Conservation (phyloP, 2,329 filamentous ascomycete genomes). For the Aspergillus bombycis region DNA sequence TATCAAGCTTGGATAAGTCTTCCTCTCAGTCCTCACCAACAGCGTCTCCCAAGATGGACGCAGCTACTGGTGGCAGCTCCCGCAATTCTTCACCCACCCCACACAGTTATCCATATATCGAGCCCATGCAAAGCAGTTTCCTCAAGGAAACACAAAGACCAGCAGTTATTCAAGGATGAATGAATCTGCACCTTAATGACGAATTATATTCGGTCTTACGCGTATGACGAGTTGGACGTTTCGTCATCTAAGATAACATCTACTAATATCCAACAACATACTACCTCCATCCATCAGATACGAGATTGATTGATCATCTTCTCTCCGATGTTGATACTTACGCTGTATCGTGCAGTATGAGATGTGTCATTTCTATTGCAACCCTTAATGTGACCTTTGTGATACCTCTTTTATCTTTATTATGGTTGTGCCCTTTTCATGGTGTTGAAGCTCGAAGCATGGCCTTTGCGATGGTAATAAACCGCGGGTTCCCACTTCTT, state of each 20-base stretch:
- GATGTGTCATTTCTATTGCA: not conserved
- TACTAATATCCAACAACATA: constrained; percentile 1
- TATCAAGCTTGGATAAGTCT: not conserved
- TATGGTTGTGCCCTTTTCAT: not conserved
- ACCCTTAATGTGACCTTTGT: not conserved
- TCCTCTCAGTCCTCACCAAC: constrained; percentile 26
- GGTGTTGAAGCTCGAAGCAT: constrained; percentile 16
- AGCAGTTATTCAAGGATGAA: constrained; percentile 33
- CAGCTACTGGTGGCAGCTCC: constrained; percentile 13
- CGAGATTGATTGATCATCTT: not conserved
- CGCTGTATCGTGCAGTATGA: not conserved
- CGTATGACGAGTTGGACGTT: not conserved
- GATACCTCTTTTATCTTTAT: constrained; percentile 9
- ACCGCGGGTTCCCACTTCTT: constrained; percentile 30
- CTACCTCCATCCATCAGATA: not conserved
- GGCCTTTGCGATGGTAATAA: constrained; percentile 41
- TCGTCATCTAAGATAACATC: constrained; percentile 17
- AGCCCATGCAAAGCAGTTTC: constrained; percentile 23
- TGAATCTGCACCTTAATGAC: not conserved
- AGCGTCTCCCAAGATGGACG: constrained; percentile 29
- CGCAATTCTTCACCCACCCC: constrained; percentile 18
- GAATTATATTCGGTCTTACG: not conserved
- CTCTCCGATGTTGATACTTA: not conserved
- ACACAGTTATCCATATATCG: constrained; percentile 28
- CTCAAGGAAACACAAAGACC: constrained; percentile 30